Evolutionary conservation across 2,329 filamentous ascomycete genomes (phyloP).

Genomic region (Botrytis cinerea): DNA sequence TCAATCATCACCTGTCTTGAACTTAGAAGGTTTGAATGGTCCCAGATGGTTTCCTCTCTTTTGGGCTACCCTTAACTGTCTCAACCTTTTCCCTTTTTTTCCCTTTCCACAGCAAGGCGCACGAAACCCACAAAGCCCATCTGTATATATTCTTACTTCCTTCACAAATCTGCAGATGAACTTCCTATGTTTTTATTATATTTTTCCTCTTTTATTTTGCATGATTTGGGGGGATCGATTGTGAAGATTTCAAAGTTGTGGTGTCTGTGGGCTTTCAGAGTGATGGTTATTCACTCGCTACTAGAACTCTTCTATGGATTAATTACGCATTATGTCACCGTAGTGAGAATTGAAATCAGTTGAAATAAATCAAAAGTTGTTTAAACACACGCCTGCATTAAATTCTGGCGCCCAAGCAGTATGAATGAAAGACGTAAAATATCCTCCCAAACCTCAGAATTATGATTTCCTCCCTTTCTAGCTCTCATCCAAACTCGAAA

Average conservation of each 20-base stretch:
- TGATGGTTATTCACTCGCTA: not conserved
- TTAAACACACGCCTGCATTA: too few species aligned
- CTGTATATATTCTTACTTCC: fast-evolving
- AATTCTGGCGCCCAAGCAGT: not conserved
- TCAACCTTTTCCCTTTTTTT: not conserved
- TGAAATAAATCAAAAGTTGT: not conserved
- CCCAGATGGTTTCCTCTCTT: not conserved
- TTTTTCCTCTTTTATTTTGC: not conserved
- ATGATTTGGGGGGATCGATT: not conserved
- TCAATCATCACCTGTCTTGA: not conserved
- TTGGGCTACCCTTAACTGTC: not conserved
- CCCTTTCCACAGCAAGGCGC: not conserved
- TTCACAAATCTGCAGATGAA: not conserved
- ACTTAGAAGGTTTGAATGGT: too few species aligned
- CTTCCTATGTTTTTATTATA: not conserved
- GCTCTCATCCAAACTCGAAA: not conserved
- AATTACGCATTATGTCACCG: not conserved
- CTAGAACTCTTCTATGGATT: not conserved
- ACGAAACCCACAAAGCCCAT: not conserved
- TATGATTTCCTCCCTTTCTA: fast-evolving
- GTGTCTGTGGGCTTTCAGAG: too few species aligned
- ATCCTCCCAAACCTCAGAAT: not conserved
- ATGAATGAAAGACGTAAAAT: not conserved
- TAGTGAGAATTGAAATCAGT: not conserved
- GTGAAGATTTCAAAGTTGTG: too few species aligned